Percentiles rank a stretch among this genome's conserved stretches.
Conservation (phyloP, 2,329 filamentous ascomycete genomes). For the Fusarium nurragi region DNA sequence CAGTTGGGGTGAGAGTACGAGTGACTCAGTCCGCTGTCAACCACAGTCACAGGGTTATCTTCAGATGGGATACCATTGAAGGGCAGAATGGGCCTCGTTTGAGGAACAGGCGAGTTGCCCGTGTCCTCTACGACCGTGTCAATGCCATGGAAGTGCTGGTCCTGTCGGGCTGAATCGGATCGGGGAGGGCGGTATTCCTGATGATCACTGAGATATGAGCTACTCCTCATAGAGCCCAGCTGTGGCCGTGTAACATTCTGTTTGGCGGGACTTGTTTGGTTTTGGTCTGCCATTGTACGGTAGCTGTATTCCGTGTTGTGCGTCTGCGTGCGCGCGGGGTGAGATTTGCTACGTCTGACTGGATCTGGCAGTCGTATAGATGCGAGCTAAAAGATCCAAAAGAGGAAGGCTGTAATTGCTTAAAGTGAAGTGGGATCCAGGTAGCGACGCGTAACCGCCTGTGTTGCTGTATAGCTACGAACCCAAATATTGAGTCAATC, state of each 20-base stretch:
- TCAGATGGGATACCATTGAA: conserved; percentile 71
- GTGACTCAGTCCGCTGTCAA: conserved; percentile 70
- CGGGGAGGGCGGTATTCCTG: conserved; percentile 69
- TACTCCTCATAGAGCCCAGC: conserved; percentile 65
- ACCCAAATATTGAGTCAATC: conserved; percentile 28
- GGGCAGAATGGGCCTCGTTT: conserved; percentile 55
- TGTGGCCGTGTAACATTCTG: conserved; percentile 56
- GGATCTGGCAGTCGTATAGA: conserved; percentile 2
- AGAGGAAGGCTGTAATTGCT: conserved; percentile 1
- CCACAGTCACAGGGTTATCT: conserved; percentile 66
- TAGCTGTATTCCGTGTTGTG: not conserved
- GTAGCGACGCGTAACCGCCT: conserved; percentile 1
- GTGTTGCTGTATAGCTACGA: conserved; percentile 9
- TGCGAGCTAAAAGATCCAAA: conserved; percentile 1
- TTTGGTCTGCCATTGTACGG: conserved; percentile 47
- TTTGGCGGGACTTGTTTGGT: conserved; percentile 44
- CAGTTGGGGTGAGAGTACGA: conserved; percentile 72
- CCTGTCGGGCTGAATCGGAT: conserved; percentile 62
- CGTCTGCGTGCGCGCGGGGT: conserved; percentile 19
- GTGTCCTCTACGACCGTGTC: conserved; percentile 71
- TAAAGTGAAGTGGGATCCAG: not conserved
- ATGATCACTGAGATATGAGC: conserved; percentile 70
- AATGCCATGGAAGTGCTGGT: conserved; percentile 64
- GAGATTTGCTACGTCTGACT: conserved; percentile 31
- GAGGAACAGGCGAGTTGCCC: conserved; percentile 49